Conservation (phyloP, 257 asterid species). For the Solanum chiquidenum region DNA sequence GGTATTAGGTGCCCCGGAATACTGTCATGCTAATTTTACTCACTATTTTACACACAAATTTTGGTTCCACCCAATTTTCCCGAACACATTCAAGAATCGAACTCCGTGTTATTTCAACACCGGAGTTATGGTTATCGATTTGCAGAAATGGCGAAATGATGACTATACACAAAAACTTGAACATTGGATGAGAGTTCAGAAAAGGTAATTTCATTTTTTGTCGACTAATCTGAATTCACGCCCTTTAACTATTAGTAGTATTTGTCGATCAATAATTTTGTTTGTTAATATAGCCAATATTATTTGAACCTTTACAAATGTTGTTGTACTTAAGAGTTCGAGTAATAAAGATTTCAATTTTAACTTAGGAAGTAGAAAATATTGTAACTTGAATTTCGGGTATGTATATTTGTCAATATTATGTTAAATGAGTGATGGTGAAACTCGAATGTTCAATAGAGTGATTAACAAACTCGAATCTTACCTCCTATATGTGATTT, state of each 20-base stretch:
- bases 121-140: slow-evolving; percentile 79
- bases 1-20: slow-evolving; percentile 73
- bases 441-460: neutral
- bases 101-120: slow-evolving; percentile 77
- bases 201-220: neutral
- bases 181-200: slow-evolving; percentile 74
- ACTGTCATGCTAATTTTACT: slow-evolving; percentile 74
- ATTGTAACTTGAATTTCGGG: neutral
- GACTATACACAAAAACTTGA: slow-evolving; percentile 47
- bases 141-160: slow-evolving; percentile 42
- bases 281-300: too few species aligned
- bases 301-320: too few species aligned
- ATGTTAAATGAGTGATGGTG: neutral
- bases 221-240: neutral
- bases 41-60: slow-evolving; percentile 61
- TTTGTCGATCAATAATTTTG: too few species aligned
- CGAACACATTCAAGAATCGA: slow-evolving; percentile 27
- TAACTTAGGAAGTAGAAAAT: neutral
- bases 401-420: neutral
- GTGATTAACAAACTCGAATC: neutral
- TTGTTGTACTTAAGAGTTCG: too few species aligned
- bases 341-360: too few species aligned
- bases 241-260: neutral
- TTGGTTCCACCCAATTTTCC: slow-evolving; percentile 45
- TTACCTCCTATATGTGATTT: neutral